Evolutionary conservation across 2,329 filamentous ascomycete species (phyloP).

Genomic region (Colletotrichum tanaceti): DNA sequence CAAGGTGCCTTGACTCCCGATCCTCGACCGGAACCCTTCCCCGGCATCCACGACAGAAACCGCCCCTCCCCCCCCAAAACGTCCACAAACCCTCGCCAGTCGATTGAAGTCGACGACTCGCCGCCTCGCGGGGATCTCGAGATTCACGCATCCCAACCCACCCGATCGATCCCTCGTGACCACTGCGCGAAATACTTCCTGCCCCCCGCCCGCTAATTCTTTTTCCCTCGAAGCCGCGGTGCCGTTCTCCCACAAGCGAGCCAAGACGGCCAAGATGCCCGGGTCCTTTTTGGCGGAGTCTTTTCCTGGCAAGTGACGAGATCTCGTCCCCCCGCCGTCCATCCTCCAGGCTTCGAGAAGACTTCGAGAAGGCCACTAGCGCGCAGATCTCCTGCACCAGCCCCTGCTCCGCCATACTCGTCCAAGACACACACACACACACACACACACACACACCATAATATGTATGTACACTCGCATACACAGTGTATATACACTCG

Average conservation of each 20-base stretch:
- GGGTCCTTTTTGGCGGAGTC: not conserved
- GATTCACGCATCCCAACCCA: not conserved
- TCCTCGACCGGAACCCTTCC: constrained; percentile 6
- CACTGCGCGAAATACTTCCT: constrained; percentile 13
- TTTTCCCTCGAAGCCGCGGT: not conserved
- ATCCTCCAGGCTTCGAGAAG: constrained; percentile 9
- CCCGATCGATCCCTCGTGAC: constrained; percentile 1
- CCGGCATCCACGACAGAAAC: not conserved
- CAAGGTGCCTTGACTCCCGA: not conserved
- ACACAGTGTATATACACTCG: not conserved
- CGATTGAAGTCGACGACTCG: not conserved
- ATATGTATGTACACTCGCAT: too few relatives aligned
- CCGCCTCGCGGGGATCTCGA: not conserved
- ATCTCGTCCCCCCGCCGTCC: not conserved
- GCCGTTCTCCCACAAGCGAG: not conserved
- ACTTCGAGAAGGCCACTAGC: constrained; percentile 33
- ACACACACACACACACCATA: too few relatives aligned
- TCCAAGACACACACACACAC: constrained; percentile 14
- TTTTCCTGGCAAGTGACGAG: not conserved
- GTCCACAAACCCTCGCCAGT: not conserved
- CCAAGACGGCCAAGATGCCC: not conserved
- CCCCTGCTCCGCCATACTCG: not conserved
- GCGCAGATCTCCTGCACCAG: constrained; percentile 18
- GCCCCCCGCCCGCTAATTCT: not conserved
- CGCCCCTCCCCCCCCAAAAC: too few relatives aligned